These are phyloP conservation scores for Yarrowia osloensis DNA, from an alignment of 805 yeast species.

Conservation along the genomic window DNA sequence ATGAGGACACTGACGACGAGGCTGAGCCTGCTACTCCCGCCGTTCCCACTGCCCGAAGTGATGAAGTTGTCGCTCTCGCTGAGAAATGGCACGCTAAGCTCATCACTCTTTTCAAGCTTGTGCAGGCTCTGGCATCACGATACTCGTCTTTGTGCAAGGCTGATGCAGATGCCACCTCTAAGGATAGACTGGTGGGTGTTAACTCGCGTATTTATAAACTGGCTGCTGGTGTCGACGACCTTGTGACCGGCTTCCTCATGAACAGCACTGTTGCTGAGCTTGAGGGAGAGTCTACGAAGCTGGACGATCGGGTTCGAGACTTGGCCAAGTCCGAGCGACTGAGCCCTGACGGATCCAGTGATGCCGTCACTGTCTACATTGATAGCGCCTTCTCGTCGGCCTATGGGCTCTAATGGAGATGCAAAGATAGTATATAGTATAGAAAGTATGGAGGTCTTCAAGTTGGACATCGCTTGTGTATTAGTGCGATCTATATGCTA, in stretches of 20 bases:
- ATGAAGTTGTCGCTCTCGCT: not conserved
- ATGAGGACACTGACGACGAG: slow-evolving; percentile 21
- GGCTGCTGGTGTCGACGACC: slow-evolving; percentile 22
- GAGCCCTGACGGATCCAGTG: slow-evolving; percentile 16
- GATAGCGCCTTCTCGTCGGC: not conserved
- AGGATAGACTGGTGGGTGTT: slow-evolving; percentile 15
- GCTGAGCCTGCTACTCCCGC: not conserved
- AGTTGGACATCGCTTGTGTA: not conserved
- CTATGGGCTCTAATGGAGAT: not conserved
- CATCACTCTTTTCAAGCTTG: slow-evolving; percentile 16
- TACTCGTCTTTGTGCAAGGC: slow-evolving; percentile 22
- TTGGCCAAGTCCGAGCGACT: slow-evolving; percentile 9
- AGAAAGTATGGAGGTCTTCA: not conserved
- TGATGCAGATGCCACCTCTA: not conserved
- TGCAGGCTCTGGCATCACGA: slow-evolving; percentile 25
- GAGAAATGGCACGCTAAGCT: slow-evolving; percentile 27
- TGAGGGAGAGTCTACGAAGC: not conserved
- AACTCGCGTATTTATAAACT: slow-evolving; percentile 3
- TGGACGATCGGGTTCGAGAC: not conserved
- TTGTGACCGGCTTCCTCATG: slow-evolving; percentile 27
- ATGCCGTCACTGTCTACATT: slow-evolving; percentile 22
- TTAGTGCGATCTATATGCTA: slow-evolving; percentile 1
- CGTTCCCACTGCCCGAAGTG: slow-evolving; percentile 4
- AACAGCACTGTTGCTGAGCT: slow-evolving; percentile 17
- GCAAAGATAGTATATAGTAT: not conserved